Percentiles rank a stretch among this genome's conserved stretches.
These are phyloP conservation scores for Ophiostoma novo-ulmi DNA, from an alignment of 2,329 filamentous ascomycete genomes.

Conservation along the genomic window DNA sequence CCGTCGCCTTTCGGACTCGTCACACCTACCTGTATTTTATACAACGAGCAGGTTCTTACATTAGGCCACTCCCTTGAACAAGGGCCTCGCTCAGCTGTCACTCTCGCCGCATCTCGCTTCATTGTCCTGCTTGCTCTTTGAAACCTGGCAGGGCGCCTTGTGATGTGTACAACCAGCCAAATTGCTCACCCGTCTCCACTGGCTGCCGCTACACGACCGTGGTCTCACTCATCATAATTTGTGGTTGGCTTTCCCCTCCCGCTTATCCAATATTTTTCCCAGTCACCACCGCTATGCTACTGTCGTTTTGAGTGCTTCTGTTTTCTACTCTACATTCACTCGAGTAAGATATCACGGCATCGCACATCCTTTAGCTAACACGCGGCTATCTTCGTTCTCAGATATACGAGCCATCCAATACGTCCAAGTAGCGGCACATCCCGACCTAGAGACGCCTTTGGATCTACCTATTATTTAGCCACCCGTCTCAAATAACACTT, in stretches of 20 bases:
- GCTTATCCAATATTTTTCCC: conserved; percentile 2
- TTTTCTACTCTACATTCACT: neutral
- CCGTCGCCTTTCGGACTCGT: neutral
- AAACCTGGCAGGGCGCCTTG: conserved; percentile 22
- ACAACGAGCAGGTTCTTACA: neutral
- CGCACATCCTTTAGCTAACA: neutral
- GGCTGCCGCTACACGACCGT: conserved; percentile 20
- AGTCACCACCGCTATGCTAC: neutral
- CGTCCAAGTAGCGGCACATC: neutral
- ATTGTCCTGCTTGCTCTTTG: conserved; percentile 20
- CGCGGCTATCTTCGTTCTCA: neutral
- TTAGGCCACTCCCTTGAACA: neutral
- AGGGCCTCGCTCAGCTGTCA: conserved; percentile 21
- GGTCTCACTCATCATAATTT: conserved; percentile 19
- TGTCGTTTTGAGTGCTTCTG: neutral
- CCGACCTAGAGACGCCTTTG: neutral
- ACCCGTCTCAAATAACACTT: neutral
- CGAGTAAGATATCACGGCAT: neutral
- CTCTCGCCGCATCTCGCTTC: conserved; percentile 23
- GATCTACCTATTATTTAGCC: neutral
- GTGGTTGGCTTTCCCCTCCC: conserved; percentile 6
- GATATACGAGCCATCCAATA: neutral
- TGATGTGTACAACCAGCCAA: conserved; percentile 23
- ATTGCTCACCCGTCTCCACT: conserved; percentile 19
- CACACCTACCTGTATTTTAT: neutral